Conservation (phyloP, 164 flowering plant genomes). For the Akebia trifoliata region DNA sequence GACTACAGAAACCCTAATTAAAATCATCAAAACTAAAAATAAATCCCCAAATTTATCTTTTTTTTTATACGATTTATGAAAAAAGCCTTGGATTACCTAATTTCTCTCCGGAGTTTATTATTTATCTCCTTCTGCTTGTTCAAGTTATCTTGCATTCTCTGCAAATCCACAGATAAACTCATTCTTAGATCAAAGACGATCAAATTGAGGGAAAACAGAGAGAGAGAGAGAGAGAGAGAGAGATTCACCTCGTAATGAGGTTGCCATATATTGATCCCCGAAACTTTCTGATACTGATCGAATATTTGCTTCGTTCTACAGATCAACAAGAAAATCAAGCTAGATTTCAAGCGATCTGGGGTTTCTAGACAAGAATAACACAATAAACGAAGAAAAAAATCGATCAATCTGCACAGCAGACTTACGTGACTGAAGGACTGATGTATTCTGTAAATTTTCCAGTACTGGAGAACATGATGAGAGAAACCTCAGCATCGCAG, state of each 20-base stretch:
- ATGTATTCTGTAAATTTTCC: conserved; percentile 41
- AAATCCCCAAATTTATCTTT: neutral
- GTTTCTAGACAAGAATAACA: conserved; percentile 1
- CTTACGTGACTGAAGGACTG: conserved; percentile 49
- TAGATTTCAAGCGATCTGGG: neutral
- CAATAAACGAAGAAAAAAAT: neutral
- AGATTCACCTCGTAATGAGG: conserved; percentile 53
- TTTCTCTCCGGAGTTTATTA: conserved; percentile 42
- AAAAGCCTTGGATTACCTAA: conserved; percentile 31
- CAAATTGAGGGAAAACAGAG: neutral
- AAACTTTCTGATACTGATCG: conserved; percentile 52
- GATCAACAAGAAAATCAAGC: neutral
- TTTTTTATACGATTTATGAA: neutral
- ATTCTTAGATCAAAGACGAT: neutral
- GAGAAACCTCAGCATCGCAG: conserved; percentile 66
- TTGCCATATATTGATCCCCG: conserved; percentile 51
- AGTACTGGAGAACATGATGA: conserved; percentile 50
- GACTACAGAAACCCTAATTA: neutral
- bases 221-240: neutral
- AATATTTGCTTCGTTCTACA: conserved; percentile 49
- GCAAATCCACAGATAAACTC: conserved; percentile 9
- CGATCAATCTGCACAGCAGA: neutral
- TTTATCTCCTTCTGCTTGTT: conserved; percentile 46
- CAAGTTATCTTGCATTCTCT: conserved; percentile 58
- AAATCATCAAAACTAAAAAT: neutral